Evolutionary conservation across 2,329 filamentous ascomycete genomes (phyloP).

Genomic region (Cordyceps cicadae): DNA sequence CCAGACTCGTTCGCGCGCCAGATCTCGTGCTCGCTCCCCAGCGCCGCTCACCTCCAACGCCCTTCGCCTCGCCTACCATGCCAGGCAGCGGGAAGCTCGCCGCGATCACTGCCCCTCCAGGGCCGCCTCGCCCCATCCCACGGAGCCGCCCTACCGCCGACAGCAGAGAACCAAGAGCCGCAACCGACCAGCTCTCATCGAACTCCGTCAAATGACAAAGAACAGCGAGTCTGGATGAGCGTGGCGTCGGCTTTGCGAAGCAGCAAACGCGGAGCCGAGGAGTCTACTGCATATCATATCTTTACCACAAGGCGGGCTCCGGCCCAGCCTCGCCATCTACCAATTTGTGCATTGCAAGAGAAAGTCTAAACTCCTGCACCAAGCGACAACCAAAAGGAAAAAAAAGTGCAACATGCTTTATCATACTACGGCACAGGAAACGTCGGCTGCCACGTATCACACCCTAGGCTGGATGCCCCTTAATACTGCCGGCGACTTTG

Average conservation of each 20-base stretch:
- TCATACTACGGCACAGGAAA: neutral
- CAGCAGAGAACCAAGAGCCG: slow-evolving; percentile 32
- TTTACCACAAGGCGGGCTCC: neutral
- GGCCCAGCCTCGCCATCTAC: neutral
- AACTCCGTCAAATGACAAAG: slow-evolving; percentile 15
- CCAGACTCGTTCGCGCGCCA: slow-evolving; percentile 22
- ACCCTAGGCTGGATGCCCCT: neutral
- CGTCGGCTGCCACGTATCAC: neutral
- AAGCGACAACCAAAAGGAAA: neutral
- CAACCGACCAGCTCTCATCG: slow-evolving; percentile 26
- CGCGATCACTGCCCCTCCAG: slow-evolving; percentile 38
- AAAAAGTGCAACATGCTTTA: neutral
- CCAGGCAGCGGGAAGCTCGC: slow-evolving; percentile 31
- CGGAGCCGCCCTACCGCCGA: slow-evolving; percentile 25
- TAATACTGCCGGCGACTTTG: neutral
- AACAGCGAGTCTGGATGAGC: neutral
- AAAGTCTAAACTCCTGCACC: neutral
- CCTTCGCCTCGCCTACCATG: slow-evolving; percentile 31
- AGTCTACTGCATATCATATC: neutral
- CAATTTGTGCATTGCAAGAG: neutral
- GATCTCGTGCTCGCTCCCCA: slow-evolving; percentile 25
- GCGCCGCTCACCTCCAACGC: slow-evolving; percentile 31
- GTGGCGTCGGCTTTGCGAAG: neutral
- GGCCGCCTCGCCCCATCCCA: slow-evolving; percentile 25
- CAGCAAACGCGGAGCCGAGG: neutral